Evolutionary conservation across 2,329 filamentous ascomycete species (phyloP), one percentile per base, ranked within the genome.

Genomic region (Seiridium unicorne): DNA sequence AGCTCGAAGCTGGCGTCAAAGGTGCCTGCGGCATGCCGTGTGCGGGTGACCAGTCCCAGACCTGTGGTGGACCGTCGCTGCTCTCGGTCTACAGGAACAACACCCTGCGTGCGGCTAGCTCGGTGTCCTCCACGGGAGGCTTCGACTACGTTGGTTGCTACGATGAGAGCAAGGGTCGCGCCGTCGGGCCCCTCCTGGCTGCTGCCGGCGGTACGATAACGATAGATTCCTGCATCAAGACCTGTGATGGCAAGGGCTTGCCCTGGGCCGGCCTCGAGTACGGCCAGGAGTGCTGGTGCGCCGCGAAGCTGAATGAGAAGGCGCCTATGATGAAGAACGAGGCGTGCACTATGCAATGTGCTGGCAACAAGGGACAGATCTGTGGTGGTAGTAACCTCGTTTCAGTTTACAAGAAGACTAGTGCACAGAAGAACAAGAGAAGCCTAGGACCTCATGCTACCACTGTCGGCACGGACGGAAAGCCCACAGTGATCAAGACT

Each of bases 251-350:
- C 31, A 26, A 36, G 26, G 55, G 55, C 26, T 47, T 57, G 9
- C 2, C 42, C 40, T 57, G 13, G 26, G 55, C 42, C 55, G 40
- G 42, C 9, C 18, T 46, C 42, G 55, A 57, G 55, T 57, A 57
- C 55, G 55, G 40, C 31, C 55, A 47, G 18, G 55, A 57, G 55
- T 57, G 55, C n/a, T 57, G 55, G 55, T 48, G 55, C 35, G 55
- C 44, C 32, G 26, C n/a, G 42, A 32, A 9, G 7, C 40, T 47
- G 9, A 57, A 46, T 18, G 18, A 10, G 26, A 38, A 35, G 8
- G 55, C 55, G 9, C 26, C 31, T n/a, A 34, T 31, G 55, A 9
- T 47, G 40, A 18, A 48, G 9, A 42, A 26, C 10, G 40, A 31
- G 8, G 6, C 8, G 4, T 57, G 55, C 35, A 31, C 11, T 26